These are phyloP conservation scores for Seminavis robusta DNA, from an alignment of 108 stramenopile species.

Conservation along the genomic window DNA sequence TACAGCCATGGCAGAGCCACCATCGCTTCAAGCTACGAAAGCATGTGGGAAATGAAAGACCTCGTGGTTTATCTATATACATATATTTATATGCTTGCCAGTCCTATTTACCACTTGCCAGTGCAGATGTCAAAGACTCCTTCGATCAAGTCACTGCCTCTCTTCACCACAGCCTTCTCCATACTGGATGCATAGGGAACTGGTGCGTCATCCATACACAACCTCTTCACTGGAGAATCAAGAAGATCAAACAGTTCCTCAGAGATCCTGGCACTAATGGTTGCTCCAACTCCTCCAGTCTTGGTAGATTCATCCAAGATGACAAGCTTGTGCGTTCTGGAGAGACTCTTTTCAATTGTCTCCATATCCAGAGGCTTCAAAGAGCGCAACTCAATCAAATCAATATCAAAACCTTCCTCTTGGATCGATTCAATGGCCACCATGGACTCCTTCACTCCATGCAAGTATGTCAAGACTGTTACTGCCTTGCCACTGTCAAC, in stretches of 20 bases:
- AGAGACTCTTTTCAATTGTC: conserved; percentile 81
- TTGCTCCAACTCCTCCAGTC: conserved; percentile 95
- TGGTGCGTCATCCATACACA: conserved; percentile 98
- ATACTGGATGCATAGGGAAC: conserved; percentile 96
- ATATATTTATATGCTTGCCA: not conserved
- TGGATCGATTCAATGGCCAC: conserved; percentile 76
- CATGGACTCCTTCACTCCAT: conserved; percentile 94
- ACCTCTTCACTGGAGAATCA: conserved; percentile 93
- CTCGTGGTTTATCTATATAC: not conserved
- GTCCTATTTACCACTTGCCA: conserved; percentile 48
- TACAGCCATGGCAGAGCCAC: too few relatives aligned
- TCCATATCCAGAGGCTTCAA: conserved; percentile 97
- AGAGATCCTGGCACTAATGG: conserved; percentile 89
- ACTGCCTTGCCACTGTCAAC: conserved; percentile 85
- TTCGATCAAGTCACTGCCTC: conserved; percentile 83
- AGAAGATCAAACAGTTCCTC: conserved; percentile 95
- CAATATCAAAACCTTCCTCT: conserved; percentile 93
- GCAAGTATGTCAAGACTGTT: conserved; percentile 96
- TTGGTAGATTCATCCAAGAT: conserved; percentile 97
- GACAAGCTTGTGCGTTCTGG: conserved; percentile 87
- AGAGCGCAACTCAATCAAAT: conserved; percentile 95
- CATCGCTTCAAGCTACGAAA: too few relatives aligned
- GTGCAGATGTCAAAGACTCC: conserved; percentile 84
- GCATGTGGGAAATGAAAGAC: too few relatives aligned
- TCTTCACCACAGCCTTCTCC: conserved; percentile 95